phyloP scores from a whole-genome alignment of 371 early-diverging fungal genomes.

The Haplosporangium sp. region DNA sequence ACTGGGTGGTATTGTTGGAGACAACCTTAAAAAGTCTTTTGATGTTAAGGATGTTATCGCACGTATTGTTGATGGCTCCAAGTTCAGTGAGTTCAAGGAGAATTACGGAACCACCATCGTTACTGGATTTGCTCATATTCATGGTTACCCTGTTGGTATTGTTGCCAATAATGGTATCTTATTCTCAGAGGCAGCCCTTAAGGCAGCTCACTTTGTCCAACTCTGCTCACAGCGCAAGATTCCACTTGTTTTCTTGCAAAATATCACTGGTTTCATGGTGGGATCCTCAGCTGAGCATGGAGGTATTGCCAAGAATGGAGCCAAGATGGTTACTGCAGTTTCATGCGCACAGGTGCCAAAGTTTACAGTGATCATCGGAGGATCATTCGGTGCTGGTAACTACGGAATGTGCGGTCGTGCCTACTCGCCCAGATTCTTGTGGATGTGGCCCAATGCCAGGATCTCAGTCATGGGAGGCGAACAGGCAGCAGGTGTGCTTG shows the following conservation, averaged over 20 bases:
- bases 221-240: slow-evolving; percentile 95
- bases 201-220: slow-evolving; percentile 98
- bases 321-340: slow-evolving; percentile 97
- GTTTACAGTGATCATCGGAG: slow-evolving; percentile 94
- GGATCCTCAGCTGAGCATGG: slow-evolving; percentile 96
- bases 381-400: slow-evolving; percentile 95
- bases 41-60: slow-evolving; percentile 96
- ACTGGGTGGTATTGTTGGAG: slow-evolving; percentile 96
- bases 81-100: slow-evolving; percentile 96
- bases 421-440: slow-evolving; percentile 94
- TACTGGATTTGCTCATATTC: slow-evolving; percentile 94
- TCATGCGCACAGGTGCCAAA: slow-evolving; percentile 96
- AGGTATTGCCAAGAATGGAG: slow-evolving; percentile 98
- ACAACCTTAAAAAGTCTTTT: slow-evolving; percentile 91
- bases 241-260: slow-evolving; percentile 96
- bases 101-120: slow-evolving; percentile 93
- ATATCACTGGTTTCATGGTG: slow-evolving; percentile 98
- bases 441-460: slow-evolving; percentile 97
- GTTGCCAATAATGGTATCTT: slow-evolving; percentile 98
- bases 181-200: slow-evolving; percentile 95
- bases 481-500: slow-evolving; percentile 95
- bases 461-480: slow-evolving; percentile 99
- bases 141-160: slow-evolving; percentile 96
- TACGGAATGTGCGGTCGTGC: slow-evolving; percentile 99
- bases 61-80: slow-evolving; percentile 94